Evolutionary conservation across 768 basidiomycete genomes (phyloP), one percentile per base, ranked within the genome.

Genomic region (Boletus rufocinnamomeus): DNA sequence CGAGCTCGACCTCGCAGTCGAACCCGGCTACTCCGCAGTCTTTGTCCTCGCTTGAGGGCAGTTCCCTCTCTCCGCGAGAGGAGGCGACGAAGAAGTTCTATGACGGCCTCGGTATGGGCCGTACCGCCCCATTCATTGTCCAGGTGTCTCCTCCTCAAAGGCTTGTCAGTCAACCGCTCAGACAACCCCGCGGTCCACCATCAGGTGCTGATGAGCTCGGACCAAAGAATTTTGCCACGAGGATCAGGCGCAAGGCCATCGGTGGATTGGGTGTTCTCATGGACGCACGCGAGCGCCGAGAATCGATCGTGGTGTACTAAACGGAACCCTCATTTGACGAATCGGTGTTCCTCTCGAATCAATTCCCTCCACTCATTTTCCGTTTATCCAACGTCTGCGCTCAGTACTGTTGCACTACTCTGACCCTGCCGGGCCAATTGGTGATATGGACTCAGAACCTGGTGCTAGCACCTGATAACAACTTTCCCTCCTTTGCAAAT

Each of bases 131-230:
- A 28, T 56, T 60, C 35, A 58, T 68, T 35, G 63, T 66, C 30
- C 64, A 64, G 51, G 17, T 68, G 54, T 67, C 56, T 78, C 71
- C 72, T 55, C 75, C 77, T 32, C 77, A 77, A 54, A 83, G 85
- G 79, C 69, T 87, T 74, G 79, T 78, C 60, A 89, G 85, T 72
- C 85, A 87, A 69, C 88, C 89, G 59, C 80, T 86, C 54, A 86
- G 93, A 73, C 93, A 94, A 78, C 93, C 93, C 66, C 84, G 86
- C 58, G 93, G 93, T 66, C 93, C 93, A 56, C 93, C 93, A 45
- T 89, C 89, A 25, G 88, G 89, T 69, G 85, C 85, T 62, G 92
- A 94, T 68, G 92, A 94, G 69, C 84, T 94, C 50, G 87, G 88
- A 21, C 88, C 89, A 45, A 88, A 90, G 81, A 94, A 94, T 72